Conservation (phyloP, 2,329 filamentous ascomycete species). For the Dactylonectria estremocensis region DNA sequence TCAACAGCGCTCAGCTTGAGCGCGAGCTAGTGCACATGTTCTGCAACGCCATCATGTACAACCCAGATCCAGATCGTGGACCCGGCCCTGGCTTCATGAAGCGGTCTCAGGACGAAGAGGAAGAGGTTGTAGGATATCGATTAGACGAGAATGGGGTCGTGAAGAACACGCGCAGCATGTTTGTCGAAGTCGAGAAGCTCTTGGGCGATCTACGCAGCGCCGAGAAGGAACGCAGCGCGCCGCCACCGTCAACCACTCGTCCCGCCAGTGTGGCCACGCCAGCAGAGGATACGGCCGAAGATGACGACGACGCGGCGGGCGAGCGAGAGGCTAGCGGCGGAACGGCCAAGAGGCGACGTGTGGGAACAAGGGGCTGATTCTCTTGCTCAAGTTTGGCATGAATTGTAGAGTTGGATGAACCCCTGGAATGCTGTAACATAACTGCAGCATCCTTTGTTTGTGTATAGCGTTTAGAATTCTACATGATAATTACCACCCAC, state of each 20-base stretch:
- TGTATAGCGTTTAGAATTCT: conserved; percentile 47
- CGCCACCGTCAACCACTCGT: conserved; percentile 52
- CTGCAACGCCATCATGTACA: conserved; percentile 99
- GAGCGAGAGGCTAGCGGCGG: conserved; percentile 56
- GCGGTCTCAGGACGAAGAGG: conserved; percentile 59
- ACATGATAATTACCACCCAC: conserved; percentile 43
- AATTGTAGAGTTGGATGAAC: conserved; percentile 33
- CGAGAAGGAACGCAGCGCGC: conserved; percentile 68
- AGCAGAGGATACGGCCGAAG: conserved; percentile 64
- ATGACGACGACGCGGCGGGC: conserved; percentile 64
- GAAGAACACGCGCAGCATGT: conserved; percentile 91
- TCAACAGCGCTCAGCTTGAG: conserved; percentile 93
- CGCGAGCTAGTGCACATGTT: conserved; percentile 97
- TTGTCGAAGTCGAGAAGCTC: conserved; percentile 85
- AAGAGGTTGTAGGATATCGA: conserved; percentile 72
- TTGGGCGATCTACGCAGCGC: conserved; percentile 83
- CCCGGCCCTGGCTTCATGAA: conserved; percentile 75
- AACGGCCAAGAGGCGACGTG: conserved; percentile 55
- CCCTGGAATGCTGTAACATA: conserved; percentile 32
- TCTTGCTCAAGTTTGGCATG: conserved; percentile 11
- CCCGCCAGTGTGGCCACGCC: conserved; percentile 57
- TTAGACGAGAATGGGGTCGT: conserved; percentile 89
- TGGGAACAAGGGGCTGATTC: conserved; percentile 46
- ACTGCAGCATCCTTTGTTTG: conserved; percentile 42
- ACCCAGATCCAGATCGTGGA: conserved; percentile 83